These are phyloP conservation scores for Eimeria praecox DNA, from an alignment of 169 alveolate species.

Conservation along the genomic window DNA sequence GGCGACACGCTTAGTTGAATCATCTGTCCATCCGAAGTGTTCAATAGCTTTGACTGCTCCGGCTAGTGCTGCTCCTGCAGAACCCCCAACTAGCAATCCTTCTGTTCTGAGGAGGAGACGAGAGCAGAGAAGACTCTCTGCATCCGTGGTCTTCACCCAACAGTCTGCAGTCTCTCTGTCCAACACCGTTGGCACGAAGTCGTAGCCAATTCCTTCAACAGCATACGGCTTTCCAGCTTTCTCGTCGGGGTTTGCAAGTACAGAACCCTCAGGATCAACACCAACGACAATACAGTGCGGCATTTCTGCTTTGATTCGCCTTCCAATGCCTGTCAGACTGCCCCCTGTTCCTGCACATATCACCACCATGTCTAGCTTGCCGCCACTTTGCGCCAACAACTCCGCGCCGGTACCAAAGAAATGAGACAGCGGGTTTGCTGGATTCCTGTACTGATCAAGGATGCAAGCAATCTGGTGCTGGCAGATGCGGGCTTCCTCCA, in stretches of 20 bases:
- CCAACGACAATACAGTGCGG: slow-evolving; percentile 91
- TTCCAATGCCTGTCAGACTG: slow-evolving; percentile 94
- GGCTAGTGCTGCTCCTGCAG: slow-evolving; percentile 92
- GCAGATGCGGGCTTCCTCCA: background rate
- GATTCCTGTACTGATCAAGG: slow-evolving; percentile 94
- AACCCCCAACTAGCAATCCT: slow-evolving; percentile 94
- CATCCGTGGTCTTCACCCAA: slow-evolving; percentile 91
- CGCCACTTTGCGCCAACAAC: slow-evolving; percentile 92
- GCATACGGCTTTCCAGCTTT: background rate
- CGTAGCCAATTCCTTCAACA: slow-evolving; percentile 96
- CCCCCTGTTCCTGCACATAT: slow-evolving; percentile 96
- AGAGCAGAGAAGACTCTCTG: slow-evolving; percentile 89
- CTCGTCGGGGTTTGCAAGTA: slow-evolving; percentile 70
- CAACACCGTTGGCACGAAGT: slow-evolving; percentile 89
- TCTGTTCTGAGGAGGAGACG: slow-evolving; percentile 90
- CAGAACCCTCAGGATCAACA: slow-evolving; percentile 95
- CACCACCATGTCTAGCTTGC: slow-evolving; percentile 92
- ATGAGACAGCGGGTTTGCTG: slow-evolving; percentile 96
- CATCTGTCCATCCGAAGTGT: slow-evolving; percentile 83
- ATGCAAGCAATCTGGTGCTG: slow-evolving; percentile 74
- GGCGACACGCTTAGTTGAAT: slow-evolving; percentile 72
- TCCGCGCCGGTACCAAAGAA: slow-evolving; percentile 96
- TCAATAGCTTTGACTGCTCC: slow-evolving; percentile 88
- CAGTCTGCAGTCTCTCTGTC: slow-evolving; percentile 86
- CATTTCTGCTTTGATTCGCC: slow-evolving; percentile 91